Evolutionary conservation across 2,329 filamentous ascomycete genomes (phyloP), one percentile per base, ranked within the genome.

Genomic region (Blastomyces gilchristii): DNA sequence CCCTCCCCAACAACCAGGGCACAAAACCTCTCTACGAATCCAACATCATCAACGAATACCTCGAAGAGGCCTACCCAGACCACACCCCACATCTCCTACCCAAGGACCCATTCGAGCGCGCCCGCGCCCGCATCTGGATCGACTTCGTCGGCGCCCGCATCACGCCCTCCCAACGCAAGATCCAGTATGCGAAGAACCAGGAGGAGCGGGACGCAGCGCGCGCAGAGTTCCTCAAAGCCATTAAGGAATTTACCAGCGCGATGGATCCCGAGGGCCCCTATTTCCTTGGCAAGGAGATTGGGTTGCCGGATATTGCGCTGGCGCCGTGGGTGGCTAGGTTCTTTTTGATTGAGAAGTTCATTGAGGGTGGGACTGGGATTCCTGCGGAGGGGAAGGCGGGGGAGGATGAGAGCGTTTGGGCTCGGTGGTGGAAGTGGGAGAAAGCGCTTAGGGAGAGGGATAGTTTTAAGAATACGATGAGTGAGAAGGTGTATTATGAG

Each of bases 341-440:
- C 25, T 92, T 88, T 78, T 76, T 90, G 6, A 86, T 92, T 67
- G 87, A 92, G 68, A 81, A 90, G 66, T 92, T 87, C 71, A 92
- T 92, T 70, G 70, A 75, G 0, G 80, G 78, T 1, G 82, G 82
- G 0, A 65, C 80, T n/a, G 78, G 79, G 0, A 76, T 85, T 50
- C 81, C 81, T 1, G 75, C 66, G 60, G 71, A 78, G 43, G 81
- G 81, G 0, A 57, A 79, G 60, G 79, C 77, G 2, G 81, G 78
- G 0, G 76, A 80, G 8, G 83, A 88, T 47, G 83, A 84, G 61
- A 72, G 72, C 45, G 71, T 81, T 1, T 91, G 87, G 89, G 73
- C 69, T 52, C 78, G 88, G 58, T 92, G 87, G 85, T 77, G 81
- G 68, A 78, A 71, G 61, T 93, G 87, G 87, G 74, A 82, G 39